These are phyloP conservation scores for Phylloporus scabripes DNA, from an alignment of 768 basidiomycete genomes.

Conservation along the genomic window DNA sequence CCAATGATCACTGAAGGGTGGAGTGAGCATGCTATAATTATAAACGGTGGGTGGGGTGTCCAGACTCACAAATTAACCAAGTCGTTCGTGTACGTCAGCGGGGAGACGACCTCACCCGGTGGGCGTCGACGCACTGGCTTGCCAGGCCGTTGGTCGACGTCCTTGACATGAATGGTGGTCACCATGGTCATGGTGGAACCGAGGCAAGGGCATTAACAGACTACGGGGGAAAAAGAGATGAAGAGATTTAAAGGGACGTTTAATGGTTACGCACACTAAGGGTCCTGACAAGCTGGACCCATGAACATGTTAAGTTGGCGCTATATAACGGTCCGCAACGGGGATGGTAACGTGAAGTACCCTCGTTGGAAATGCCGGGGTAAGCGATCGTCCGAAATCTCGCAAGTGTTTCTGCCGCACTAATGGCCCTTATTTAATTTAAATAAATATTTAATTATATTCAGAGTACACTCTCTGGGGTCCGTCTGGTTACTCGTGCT, in stretches of 20 bases:
- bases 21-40: constrained; percentile 2
- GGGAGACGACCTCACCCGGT: constrained; percentile 50
- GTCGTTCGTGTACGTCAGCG: constrained; percentile 43
- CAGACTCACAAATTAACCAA: constrained; percentile 50
- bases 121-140: constrained; percentile 39
- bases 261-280: constrained; percentile 20
- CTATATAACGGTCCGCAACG: constrained; percentile 15
- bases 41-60: background rate
- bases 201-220: constrained; percentile 22
- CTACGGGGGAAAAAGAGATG: constrained; percentile 12
- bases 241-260: constrained; percentile 10
- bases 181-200: constrained; percentile 20
- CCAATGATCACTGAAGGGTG: constrained; percentile 56
- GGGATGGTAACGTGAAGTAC: constrained; percentile 6
- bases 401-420: background rate
- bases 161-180: constrained; percentile 28
- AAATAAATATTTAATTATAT: constrained; percentile 10
- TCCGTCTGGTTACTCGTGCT: constrained; percentile 2
- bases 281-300: constrained; percentile 11
- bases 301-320: constrained; percentile 1
- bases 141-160: constrained; percentile 42
- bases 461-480: constrained; percentile 16
- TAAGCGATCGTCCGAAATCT: constrained; percentile 2
- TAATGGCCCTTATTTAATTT: background rate
- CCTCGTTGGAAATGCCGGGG: background rate